phyloP scores from a whole-genome alignment of 116 monocot genomes.

The Posidonia oceanica region DNA sequence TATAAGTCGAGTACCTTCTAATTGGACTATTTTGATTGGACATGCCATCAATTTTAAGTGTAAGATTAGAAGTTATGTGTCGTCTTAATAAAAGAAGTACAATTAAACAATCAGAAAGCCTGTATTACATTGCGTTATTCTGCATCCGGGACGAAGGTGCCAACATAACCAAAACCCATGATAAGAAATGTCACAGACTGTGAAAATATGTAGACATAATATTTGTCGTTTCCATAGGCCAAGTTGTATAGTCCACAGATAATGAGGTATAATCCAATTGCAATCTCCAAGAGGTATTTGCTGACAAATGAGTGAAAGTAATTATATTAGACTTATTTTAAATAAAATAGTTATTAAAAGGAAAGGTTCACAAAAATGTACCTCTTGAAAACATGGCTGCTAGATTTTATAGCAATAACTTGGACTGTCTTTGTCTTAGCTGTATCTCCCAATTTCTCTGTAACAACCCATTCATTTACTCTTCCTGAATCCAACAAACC shows the following conservation, averaged over 20 bases:
- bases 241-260: slow-evolving; percentile 22
- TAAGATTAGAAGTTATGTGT: no score
- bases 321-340: neutral
- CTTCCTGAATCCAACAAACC: slow-evolving; percentile 28
- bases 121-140: neutral
- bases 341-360: neutral
- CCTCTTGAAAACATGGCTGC: slow-evolving; percentile 2
- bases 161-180: slow-evolving; percentile 44
- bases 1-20: no score
- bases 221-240: slow-evolving; percentile 9
- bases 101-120: no score
- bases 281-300: slow-evolving; percentile 25
- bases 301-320: neutral
- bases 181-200: slow-evolving; percentile 36
- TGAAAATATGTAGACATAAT: slow-evolving; percentile 34
- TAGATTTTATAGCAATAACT: neutral
- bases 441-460: slow-evolving; percentile 29
- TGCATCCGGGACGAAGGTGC: slow-evolving; percentile 10
- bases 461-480: slow-evolving; percentile 49
- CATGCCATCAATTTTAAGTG: no score
- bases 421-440: slow-evolving; percentile 8
- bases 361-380: neutral
- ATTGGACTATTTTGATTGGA: no score
- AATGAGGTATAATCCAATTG: slow-evolving; percentile 20
- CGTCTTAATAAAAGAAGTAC: no score